Base-by-base conservation (phyloP, 1,284 basidiomycete genomes). In the Ceratobasidium sp. region DNA sequence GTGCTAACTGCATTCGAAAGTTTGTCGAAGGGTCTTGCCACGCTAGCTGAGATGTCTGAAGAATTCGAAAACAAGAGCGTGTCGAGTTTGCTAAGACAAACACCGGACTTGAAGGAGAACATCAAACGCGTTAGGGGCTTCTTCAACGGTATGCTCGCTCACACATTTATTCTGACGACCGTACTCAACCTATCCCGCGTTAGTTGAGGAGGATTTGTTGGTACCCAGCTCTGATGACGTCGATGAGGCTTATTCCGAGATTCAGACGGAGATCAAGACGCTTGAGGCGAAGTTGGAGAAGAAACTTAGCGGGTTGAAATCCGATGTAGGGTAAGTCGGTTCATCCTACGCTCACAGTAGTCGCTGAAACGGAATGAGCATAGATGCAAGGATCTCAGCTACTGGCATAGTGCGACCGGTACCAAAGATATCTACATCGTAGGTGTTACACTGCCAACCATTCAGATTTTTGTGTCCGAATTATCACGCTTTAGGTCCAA, bases 371-470 rank as follows among this genome's bases (percentile, higher is more conserved):
- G 25, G 12, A 10, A 15, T 53, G 2, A 1, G 31, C 34, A 27
- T 32, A 65, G 62, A 20, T 65, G 62, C 27, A 65, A 65, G 50
- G 62, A 65, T 53, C 77, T 93, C 64, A 80, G 79, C 10, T 96
- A 88, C 79, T 94, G 93, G 93, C 92, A 96, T 74, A 94, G 91
- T 73, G 86, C 86, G 1, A 82, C 84, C 60, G 94, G 94, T 8
- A 91, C 87, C 67, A 95, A 95, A 82, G 62, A 65, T 35, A 65
- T 65, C 20, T 65, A 65, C n/a, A 53, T 65, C 4, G 62, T 65
- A 90, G 86, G 52, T 45, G 72, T 69, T 15, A 13, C 7, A 20
- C 53, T 42, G 56, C 31, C 12, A 10, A 45, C 25, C 20, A 6
- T 13, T 4, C 4, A 27, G 22, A 20, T 56, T 54, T 15, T n/a